Evolutionary conservation across 345 rosid genomes (phyloP).

Genomic region (Luvunga scandens): DNA sequence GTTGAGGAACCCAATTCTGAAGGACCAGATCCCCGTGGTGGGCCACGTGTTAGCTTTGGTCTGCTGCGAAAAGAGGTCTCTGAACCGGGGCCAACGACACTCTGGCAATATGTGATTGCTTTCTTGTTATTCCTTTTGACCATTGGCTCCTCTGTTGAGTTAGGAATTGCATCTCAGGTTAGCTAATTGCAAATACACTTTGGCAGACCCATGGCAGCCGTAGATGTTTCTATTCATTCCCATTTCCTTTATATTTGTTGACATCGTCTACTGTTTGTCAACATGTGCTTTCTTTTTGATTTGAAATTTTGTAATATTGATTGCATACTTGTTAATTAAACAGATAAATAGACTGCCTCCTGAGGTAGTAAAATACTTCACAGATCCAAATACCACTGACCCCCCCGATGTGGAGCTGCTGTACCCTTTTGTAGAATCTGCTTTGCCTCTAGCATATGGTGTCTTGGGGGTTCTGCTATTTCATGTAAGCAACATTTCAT

Average conservation of each 20-base stretch:
- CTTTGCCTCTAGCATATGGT: constrained; percentile 93
- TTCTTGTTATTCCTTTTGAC: constrained; percentile 77
- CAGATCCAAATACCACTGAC: constrained; percentile 82
- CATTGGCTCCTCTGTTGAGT: constrained; percentile 83
- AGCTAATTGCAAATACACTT: constrained; percentile 5
- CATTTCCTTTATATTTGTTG: constrained; percentile 7
- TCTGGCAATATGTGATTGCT: constrained; percentile 97
- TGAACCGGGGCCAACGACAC: constrained; percentile 93
- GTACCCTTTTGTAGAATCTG: constrained; percentile 86
- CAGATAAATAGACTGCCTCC: constrained; percentile 96
- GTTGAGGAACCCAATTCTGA: constrained; percentile 95
- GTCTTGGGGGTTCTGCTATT: constrained; percentile 82
- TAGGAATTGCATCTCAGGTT: constrained; percentile 97
- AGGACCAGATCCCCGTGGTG: constrained; percentile 91
- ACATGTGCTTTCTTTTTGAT: neutral
- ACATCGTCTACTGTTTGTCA: neutral
- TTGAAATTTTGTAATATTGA: constrained; percentile 8
- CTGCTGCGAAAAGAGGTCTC: constrained; percentile 93
- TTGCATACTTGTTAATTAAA: constrained; percentile 18
- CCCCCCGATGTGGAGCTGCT: constrained; percentile 90
- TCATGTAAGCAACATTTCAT: constrained; percentile 59
- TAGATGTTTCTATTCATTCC: neutral
- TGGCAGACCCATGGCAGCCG: neutral
- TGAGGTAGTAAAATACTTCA: constrained; percentile 86
- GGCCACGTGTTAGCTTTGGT: constrained; percentile 91